Evolutionary conservation across 768 basidiomycete species (phyloP).

Genomic region (Trametes coccinea): DNA sequence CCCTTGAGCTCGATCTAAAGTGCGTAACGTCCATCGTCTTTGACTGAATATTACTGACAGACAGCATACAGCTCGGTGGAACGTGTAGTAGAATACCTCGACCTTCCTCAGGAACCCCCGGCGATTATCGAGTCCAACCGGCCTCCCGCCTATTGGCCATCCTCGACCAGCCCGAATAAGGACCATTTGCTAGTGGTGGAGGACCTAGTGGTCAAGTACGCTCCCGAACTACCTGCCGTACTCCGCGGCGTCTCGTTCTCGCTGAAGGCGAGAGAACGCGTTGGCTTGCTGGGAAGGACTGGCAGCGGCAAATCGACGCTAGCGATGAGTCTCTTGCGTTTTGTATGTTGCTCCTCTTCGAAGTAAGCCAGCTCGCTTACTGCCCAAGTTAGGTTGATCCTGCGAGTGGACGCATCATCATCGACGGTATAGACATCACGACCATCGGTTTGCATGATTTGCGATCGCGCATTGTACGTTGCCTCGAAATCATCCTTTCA

Average conservation of each 20-base stretch:
- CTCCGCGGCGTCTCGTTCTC: conserved; percentile 74
- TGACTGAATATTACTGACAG: no score
- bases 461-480: conserved; percentile 66
- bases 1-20: conserved; percentile 76
- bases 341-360: conserved; percentile 46
- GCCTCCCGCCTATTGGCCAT: conserved; percentile 93
- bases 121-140: conserved; percentile 69
- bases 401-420: conserved; percentile 66
- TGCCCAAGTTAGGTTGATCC: conserved; percentile 62
- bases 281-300: conserved; percentile 81
- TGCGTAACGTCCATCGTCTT: conserved; percentile 36
- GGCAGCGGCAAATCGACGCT: conserved; percentile 83
- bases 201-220: conserved; percentile 78
- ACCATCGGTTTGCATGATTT: conserved; percentile 84
- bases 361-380: no score
- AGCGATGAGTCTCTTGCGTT: conserved; percentile 83
- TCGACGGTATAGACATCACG: conserved; percentile 88
- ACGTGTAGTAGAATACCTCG: conserved; percentile 87
- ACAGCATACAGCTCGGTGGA: conserved; percentile 69
- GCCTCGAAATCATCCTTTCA: background rate
- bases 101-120: conserved; percentile 86
- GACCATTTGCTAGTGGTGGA: conserved; percentile 66
- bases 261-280: conserved; percentile 68
- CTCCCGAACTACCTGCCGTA: conserved; percentile 81
- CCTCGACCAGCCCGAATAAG: conserved; percentile 51